phyloP scores from a whole-genome alignment of 768 basidiomycete species.

The Phylloporus rhodoxanthus region DNA sequence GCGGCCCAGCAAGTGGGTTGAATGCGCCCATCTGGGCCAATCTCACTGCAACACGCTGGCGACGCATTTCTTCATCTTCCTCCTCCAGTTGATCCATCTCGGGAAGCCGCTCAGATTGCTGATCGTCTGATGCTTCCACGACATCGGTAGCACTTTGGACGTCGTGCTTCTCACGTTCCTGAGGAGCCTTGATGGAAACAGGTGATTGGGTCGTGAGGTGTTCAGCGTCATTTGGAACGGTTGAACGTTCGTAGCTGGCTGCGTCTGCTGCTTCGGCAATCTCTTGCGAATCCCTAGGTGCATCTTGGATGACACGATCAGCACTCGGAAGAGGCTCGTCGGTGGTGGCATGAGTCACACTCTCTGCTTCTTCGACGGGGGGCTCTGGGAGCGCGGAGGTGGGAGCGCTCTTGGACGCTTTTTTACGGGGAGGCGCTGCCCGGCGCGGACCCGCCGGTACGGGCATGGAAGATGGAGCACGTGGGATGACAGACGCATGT shows the following conservation, averaged over 20 bases:
- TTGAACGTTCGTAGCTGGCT: not conserved
- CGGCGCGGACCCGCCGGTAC: constrained; percentile 69
- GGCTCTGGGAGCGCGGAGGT: constrained; percentile 26
- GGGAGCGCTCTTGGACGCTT: constrained; percentile 48
- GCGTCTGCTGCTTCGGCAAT: constrained; percentile 4
- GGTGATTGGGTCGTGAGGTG: not conserved
- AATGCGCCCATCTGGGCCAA: constrained; percentile 58
- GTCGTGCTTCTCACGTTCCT: constrained; percentile 11
- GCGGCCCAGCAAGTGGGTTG: constrained; percentile 46
- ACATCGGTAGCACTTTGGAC: constrained; percentile 2
- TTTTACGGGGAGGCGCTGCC: constrained; percentile 69
- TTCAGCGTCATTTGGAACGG: not conserved
- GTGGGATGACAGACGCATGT: constrained; percentile 26
- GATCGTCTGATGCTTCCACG: constrained; percentile 6
- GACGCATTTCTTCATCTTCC: constrained; percentile 50
- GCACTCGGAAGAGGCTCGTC: constrained; percentile 2
- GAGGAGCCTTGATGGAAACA: constrained; percentile 1
- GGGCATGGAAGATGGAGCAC: constrained; percentile 58
- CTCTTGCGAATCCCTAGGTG: constrained; percentile 9
- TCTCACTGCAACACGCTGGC: constrained; percentile 53
- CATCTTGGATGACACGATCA: constrained; percentile 6
- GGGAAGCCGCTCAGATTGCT: constrained; percentile 1
- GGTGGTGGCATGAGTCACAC: not conserved
- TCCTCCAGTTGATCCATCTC: constrained; percentile 17
- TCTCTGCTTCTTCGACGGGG: constrained; percentile 17